Base-by-base conservation (phyloP, 331 rosid genomes). In the Pyracantha coccinea region DNA sequence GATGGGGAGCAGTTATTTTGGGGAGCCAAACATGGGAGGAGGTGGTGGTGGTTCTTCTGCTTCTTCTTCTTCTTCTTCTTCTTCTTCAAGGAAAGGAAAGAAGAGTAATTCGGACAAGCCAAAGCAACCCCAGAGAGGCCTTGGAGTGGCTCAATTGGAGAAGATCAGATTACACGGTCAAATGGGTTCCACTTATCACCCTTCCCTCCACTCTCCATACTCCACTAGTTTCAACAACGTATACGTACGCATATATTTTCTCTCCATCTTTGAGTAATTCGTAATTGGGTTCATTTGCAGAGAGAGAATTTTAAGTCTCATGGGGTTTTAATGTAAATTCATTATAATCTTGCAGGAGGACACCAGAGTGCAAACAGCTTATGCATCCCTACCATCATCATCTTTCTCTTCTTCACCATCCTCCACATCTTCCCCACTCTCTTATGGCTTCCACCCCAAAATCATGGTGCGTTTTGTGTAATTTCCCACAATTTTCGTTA, bases 61-160 rank as follows among this genome's bases (percentile, higher is more conserved):
- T 44, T 14, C 66, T 25, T 61, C 81, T 6, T 32, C 35, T 32
- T 32, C 41, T 35, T 75, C 91, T 1, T 33, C 44, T 35, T 27
- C 28, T 27, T 75, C 91, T 1, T 83, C 96, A 72, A 89, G 93
- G 69, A 90, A 89, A 84, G 88, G 96, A 74, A 86, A 86, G 96
- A 90, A 88, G 78, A 83, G 82, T 68, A 84, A 78, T 77, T 82
- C 92, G 12, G 97, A 92, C 12, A 95, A 95, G 80, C 97, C 99
- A 21, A 95, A 92, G 75, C 99, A 89, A 77, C 99, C 99, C 1
- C 99, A 95, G 81, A 90, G 99, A 87, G 99, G 99, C 55, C 85
- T 95, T 67, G 99, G 99, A 17, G 97, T 95, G 71, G 99, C 99
- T 84, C 99, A 95, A 75, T 86, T 95, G 69, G 99, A 95, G 89